Evolutionary conservation across 139 green algal genomes (phyloP).

Genomic region (Chlorokybus atmophyticus): DNA sequence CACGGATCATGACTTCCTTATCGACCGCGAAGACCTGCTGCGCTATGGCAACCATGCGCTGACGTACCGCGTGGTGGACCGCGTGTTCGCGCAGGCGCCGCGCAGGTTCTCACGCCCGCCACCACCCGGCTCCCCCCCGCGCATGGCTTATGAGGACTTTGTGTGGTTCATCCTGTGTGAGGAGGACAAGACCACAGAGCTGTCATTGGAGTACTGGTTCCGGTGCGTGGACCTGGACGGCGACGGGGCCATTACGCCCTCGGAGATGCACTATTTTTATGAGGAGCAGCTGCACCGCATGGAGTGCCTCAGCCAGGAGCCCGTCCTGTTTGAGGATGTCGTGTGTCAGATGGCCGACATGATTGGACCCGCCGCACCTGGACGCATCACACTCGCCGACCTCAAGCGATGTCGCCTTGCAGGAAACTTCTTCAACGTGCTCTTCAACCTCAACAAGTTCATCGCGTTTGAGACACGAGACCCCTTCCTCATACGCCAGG

Average conservation of each 20-base stretch:
- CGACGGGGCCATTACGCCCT: slow-evolving; percentile 61
- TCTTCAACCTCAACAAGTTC: slow-evolving; percentile 99
- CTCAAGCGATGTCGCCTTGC: slow-evolving; percentile 58
- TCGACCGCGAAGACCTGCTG: slow-evolving; percentile 82
- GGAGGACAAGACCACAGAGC: slow-evolving; percentile 92
- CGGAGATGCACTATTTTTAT: slow-evolving; percentile 94
- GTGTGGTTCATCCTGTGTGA: slow-evolving; percentile 98
- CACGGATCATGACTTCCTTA: slow-evolving; percentile 91
- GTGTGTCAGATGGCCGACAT: slow-evolving; percentile 97
- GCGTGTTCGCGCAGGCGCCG: slow-evolving; percentile 72
- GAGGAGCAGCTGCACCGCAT: slow-evolving; percentile 96
- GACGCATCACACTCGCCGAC: slow-evolving; percentile 63
- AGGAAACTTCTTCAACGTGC: slow-evolving; percentile 87
- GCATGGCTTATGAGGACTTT: slow-evolving; percentile 99
- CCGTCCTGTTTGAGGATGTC: slow-evolving; percentile 72
- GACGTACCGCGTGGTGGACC: slow-evolving; percentile 86
- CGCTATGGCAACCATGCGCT: slow-evolving; percentile 87
- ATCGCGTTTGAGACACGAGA: slow-evolving; percentile 91
- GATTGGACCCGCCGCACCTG: slow-evolving; percentile 48
- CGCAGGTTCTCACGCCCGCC: slow-evolving; percentile 41
- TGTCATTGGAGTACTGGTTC: slow-evolving; percentile 85
- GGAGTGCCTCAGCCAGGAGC: slow-evolving; percentile 78
- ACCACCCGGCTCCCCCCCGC: slow-evolving; percentile 45
- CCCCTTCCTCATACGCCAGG: slow-evolving; percentile 62
- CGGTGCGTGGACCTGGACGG: slow-evolving; percentile 80